Evolutionary conservation across 495 filamentous ascomycete species (phyloP), one percentile per base, ranked within the genome.

Genomic region (Thozetella sp.): DNA sequence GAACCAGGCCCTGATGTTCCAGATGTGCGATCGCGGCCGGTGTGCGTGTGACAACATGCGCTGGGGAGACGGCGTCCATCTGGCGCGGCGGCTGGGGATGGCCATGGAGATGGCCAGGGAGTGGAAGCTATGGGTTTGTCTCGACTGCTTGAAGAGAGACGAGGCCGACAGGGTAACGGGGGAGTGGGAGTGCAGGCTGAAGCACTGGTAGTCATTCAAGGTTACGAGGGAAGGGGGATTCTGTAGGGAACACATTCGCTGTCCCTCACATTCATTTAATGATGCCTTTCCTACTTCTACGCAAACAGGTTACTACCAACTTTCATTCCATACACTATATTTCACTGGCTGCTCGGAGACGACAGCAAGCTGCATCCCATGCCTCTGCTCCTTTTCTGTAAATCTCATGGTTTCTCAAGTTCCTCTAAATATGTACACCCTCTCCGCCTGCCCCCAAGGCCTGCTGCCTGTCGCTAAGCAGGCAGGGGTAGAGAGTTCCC

Each of bases 171-270:
- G 19, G 25, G 22, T n/a, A n/a, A 9, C 11, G 3, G 43, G n/a
- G 10, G 22, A 40, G 1, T 63, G n/a, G 10, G 22, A 40, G 1
- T 63, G 61, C 25, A 45, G 61, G 11, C 25, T 59, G 19, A 53
- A 63, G 56, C 61, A 63, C 25, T 59, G 56, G 61, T 63, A 58
- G 45, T 11, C n/a, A n/a, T n/a, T n/a, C n/a, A n/a, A n/a, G n/a
- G n/a, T n/a, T n/a, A n/a, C n/a, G n/a, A n/a, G n/a, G n/a, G n/a
- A n/a, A n/a, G n/a, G n/a, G n/a, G n/a, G n/a, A n/a, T n/a, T n/a
- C n/a, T n/a, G n/a, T n/a, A n/a, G n/a, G n/a, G n/a, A n/a, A n/a
- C n/a, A n/a, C n/a, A n/a, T n/a, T n/a, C n/a, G n/a, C n/a, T n/a
- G n/a, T n/a, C n/a, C n/a, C n/a, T n/a, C n/a, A n/a, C n/a, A n/a